These are phyloP conservation scores for Mycena kentingensis DNA, from an alignment of 768 basidiomycete genomes.

Conservation along the genomic window DNA sequence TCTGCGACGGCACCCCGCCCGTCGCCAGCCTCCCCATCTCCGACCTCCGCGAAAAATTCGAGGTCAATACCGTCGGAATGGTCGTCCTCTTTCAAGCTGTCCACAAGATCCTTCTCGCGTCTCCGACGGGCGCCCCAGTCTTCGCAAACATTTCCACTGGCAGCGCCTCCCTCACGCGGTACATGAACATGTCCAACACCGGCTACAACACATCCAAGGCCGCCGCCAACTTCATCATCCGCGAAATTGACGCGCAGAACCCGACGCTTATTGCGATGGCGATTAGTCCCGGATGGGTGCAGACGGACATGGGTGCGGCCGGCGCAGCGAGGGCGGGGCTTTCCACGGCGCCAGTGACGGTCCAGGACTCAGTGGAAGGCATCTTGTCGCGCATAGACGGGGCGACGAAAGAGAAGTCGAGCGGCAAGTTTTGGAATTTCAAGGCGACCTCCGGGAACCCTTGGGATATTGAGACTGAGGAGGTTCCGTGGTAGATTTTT, in stretches of 20 bases:
- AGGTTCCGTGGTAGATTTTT: slow-evolving; percentile 8
- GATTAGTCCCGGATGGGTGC: not conserved
- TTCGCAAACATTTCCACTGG: not conserved
- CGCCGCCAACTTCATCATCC: slow-evolving; percentile 1
- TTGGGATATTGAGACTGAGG: slow-evolving; percentile 1
- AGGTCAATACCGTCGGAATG: slow-evolving; percentile 5
- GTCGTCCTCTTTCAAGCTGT: slow-evolving; percentile 8
- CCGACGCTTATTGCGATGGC: not conserved
- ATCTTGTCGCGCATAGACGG: slow-evolving; percentile 3
- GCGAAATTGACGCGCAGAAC: not conserved
- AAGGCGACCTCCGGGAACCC: not conserved
- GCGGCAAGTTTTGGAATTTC: slow-evolving; percentile 4
- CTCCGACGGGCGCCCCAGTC: not conserved
- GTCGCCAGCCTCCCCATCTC: not conserved
- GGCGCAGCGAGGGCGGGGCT: not conserved
- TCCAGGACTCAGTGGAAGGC: not conserved
- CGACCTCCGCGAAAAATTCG: not conserved
- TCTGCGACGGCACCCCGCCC: not conserved
- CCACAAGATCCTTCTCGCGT: slow-evolving; percentile 3
- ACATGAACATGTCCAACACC: not conserved
- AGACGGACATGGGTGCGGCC: slow-evolving; percentile 3
- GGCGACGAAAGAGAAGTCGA: not conserved
- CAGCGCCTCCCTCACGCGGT: not conserved
- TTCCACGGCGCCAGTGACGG: not conserved
- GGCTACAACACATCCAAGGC: slow-evolving; percentile 7